Evolutionary conservation across 352 stramenopile species (phyloP).

Genomic region (Pseudoperonospora humuli): DNA sequence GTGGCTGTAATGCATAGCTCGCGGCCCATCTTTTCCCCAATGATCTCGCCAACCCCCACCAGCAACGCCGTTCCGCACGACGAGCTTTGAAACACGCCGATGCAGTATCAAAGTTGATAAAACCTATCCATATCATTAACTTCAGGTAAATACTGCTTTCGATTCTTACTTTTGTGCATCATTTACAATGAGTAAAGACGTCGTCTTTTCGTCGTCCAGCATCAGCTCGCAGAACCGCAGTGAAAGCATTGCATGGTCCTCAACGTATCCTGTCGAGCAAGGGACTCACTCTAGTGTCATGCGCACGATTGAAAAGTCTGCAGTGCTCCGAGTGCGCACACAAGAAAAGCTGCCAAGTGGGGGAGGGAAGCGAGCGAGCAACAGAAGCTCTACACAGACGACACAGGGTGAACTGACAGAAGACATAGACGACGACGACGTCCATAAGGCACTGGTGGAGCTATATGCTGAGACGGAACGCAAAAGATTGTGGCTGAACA

Average conservation of each 20-base stretch:
- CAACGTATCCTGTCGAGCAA: neutral
- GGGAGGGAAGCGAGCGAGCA: conserved; percentile 2
- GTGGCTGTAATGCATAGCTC: conserved; percentile 62
- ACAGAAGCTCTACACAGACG: conserved; percentile 4
- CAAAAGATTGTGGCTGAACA: conserved; percentile 30
- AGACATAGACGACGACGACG: conserved; percentile 12
- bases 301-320: conserved; percentile 27
- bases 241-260: conserved; percentile 9
- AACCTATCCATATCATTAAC: neutral
- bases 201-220: conserved; percentile 16
- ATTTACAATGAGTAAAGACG: conserved; percentile 16
- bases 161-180: neutral
- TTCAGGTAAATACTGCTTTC: neutral
- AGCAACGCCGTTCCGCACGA: conserved; percentile 19
- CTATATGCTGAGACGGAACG: conserved; percentile 20
- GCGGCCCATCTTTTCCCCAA: conserved; percentile 44
- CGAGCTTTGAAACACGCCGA: conserved; percentile 20
- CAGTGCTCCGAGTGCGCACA: conserved; percentile 21
- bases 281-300: conserved; percentile 2
- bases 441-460: conserved; percentile 27
- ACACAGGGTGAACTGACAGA: neutral
- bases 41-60: conserved; percentile 40
- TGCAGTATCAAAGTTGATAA: conserved; percentile 6
- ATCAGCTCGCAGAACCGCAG: conserved; percentile 2
- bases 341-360: conserved; percentile 14